Conservation (phyloP, 345 rosid species). For the Salix dunnii region DNA sequence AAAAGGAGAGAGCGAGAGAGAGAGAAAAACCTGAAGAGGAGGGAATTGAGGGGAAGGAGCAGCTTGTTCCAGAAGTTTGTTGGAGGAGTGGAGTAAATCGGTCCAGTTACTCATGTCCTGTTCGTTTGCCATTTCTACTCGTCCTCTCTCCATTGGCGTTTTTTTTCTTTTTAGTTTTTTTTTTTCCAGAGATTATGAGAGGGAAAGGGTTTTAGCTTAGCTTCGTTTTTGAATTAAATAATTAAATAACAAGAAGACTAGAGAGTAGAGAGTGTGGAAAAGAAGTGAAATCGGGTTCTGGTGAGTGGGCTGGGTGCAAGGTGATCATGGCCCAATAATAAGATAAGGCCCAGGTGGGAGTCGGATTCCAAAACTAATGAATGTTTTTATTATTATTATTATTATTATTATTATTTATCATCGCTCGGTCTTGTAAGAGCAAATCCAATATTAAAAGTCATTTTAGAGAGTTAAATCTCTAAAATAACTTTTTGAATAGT, state of each 20-base stretch:
- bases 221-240: not conserved
- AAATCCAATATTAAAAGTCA: too few relatives aligned
- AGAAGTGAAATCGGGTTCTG: too few relatives aligned
- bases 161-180: not conserved
- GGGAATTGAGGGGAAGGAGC: slow-evolving; percentile 98
- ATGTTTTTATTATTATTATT: too few relatives aligned
- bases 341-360: not conserved
- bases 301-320: too few relatives aligned
- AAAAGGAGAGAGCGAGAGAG: slow-evolving; percentile 6
- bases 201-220: not conserved
- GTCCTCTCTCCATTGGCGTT: not conserved
- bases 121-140: slow-evolving; percentile 62
- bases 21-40: slow-evolving; percentile 81
- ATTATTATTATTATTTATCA: too few relatives aligned
- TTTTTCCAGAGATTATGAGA: not conserved
- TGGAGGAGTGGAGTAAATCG: slow-evolving; percentile 86
- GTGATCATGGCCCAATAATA: too few relatives aligned
- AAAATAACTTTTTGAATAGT: too few relatives aligned
- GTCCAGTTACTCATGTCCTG: slow-evolving; percentile 84
- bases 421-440: too few relatives aligned
- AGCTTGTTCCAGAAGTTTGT: slow-evolving; percentile 94
- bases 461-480: too few relatives aligned
- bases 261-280: too few relatives aligned
- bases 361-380: too few relatives aligned
- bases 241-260: too few relatives aligned